Conservation (phyloP, 2,329 filamentous ascomycete species). For the Thielaviopsis punctulata region DNA sequence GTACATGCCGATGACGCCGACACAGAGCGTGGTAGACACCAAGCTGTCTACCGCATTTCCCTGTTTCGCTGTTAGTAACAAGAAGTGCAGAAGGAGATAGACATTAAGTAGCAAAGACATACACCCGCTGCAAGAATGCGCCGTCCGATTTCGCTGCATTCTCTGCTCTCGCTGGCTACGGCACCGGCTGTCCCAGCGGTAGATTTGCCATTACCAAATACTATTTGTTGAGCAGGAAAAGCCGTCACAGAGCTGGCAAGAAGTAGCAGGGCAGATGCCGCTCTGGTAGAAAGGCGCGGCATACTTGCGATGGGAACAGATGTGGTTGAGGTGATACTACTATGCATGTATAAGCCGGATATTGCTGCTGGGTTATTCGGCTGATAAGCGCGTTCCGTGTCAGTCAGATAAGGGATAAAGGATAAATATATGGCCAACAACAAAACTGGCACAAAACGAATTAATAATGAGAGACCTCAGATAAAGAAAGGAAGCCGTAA, state of each 20-base stretch:
- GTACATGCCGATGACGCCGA: slow-evolving; percentile 61
- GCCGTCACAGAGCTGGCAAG: background rate
- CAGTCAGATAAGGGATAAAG: background rate
- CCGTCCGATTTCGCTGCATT: slow-evolving; percentile 53
- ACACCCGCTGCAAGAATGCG: slow-evolving; percentile 39
- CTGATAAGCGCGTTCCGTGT: background rate
- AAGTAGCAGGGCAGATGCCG: background rate
- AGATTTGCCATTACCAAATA: background rate
- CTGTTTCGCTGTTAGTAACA: slow-evolving; percentile 19
- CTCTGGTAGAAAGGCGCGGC: background rate
- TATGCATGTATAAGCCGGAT: too few species aligned
- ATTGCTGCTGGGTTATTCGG: too few species aligned
- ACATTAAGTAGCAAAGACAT: slow-evolving; percentile 14
- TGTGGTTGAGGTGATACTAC: background rate
- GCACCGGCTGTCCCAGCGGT: slow-evolving; percentile 29
- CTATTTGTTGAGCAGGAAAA: background rate
- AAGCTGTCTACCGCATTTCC: slow-evolving; percentile 65
- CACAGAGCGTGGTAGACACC: slow-evolving; percentile 56
- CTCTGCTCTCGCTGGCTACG: slow-evolving; percentile 50
- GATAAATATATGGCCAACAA: background rate
- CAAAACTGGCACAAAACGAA: too few species aligned
- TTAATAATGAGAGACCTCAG: too few species aligned
- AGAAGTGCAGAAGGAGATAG: background rate
- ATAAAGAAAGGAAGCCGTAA: too few species aligned
- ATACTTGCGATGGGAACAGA: background rate